Base-by-base conservation (phyloP, 805 yeast species). In the Komagataella pastoris region DNA sequence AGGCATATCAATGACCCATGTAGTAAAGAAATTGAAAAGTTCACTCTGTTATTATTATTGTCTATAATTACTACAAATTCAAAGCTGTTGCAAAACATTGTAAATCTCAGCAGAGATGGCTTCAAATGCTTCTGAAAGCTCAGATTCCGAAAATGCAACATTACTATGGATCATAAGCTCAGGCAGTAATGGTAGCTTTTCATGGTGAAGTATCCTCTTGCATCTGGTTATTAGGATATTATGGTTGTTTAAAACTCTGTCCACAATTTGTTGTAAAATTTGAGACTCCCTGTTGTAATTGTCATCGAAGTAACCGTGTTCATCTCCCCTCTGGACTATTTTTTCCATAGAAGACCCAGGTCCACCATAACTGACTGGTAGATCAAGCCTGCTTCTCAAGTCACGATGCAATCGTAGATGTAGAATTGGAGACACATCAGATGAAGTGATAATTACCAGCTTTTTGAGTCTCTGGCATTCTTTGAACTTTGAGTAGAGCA, bases 181-280 rank as follows among this genome's bases (percentile, higher is more conserved):
- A 47, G 88, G 88, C 49, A 77, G 73, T 47, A 81, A 66, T 7
- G 93, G 88, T 54, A 85, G 71, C 50, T 80, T 68, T 62, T 89
- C 97, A 61, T 83, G 95, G 57, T 78, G 81, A 51, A 83, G 70
- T 10, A 88, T 74, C 59, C 96, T 79, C 45, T 81, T 69, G 2
- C 68, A 56, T 54, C 72, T 59, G 8, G 78, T 73, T 48, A 90
- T 73, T 54, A 88, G 73, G 17, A 87, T 71, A 48, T 71, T 74
- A 17, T 24, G 30, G 14, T 79, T 76, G 8, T 62, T 60, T 51
- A 85, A 71, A 7, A 80, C 70, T 19, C 65, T 64, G 58, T 85
- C 83, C 30, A 87, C 79, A 21, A 90, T 76, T 50, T 68, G 68
- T 65, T 87, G 95, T 52, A 91, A 66, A 50, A 86, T 66, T 56